These are phyloP conservation scores for Selaginella moellendorffii DNA, from an alignment of 75 land plant genomes.

Conservation along the genomic window DNA sequence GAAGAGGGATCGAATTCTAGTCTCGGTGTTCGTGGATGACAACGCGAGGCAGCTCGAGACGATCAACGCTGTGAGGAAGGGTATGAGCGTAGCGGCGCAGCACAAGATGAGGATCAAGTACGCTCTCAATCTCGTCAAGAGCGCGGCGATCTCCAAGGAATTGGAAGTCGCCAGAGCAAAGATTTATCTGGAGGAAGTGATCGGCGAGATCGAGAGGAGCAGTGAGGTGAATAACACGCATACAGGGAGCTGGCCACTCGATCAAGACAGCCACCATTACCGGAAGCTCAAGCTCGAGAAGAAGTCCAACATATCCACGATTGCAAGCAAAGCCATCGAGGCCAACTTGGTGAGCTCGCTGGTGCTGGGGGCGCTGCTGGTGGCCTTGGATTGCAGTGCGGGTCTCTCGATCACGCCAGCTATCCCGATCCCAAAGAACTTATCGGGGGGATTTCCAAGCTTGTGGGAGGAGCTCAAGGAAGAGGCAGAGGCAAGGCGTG, in stretches of 20 bases:
- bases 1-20: neutral
- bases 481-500: neutral
- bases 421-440: too few species aligned
- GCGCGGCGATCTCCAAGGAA: neutral
- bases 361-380: too few species aligned
- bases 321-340: neutral
- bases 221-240: too few species aligned
- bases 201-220: neutral
- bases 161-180: neutral
- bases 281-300: neutral
- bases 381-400: too few species aligned
- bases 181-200: neutral
- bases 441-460: neutral
- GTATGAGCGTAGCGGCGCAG: neutral
- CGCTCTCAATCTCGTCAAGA: neutral
- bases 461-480: too few species aligned
- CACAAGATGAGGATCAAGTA: neutral
- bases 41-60: neutral
- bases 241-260: neutral
- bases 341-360: neutral
- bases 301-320: too few species aligned
- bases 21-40: neutral
- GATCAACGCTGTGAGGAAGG: neutral
- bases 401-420: too few species aligned
- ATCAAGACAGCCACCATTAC: neutral